phyloP scores from a whole-genome alignment of 2,329 filamentous ascomycete species.

The Fusarium sacchari region DNA sequence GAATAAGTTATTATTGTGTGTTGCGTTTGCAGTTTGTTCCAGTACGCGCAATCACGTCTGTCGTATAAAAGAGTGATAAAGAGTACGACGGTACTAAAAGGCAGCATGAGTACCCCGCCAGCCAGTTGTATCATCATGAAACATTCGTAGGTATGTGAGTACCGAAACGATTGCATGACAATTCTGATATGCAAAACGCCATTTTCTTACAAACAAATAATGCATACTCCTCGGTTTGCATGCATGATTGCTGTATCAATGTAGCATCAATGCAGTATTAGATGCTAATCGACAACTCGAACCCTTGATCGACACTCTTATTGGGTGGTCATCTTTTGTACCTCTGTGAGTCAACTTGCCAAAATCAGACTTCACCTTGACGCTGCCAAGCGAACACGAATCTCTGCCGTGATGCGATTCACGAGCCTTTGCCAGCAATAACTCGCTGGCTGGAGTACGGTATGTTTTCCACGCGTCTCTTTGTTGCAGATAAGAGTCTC shows the following conservation, averaged over 20 bases:
- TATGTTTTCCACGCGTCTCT: not conserved
- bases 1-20: not conserved
- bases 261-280: conserved; percentile 18
- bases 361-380: conserved; percentile 29
- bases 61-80: conserved; percentile 9
- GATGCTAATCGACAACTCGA: conserved; percentile 19
- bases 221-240: conserved; percentile 24
- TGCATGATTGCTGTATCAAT: conserved; percentile 22
- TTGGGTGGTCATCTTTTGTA: conserved; percentile 28
- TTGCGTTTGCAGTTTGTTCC: conserved; percentile 1
- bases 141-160: conserved; percentile 1
- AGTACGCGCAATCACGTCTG: not conserved
- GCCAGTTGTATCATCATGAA: conserved; percentile 27
- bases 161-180: conserved; percentile 16
- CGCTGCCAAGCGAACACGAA: conserved; percentile 11
- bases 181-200: conserved; percentile 29
- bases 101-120: conserved; percentile 7
- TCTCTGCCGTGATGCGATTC: conserved; percentile 13
- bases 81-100: no score
- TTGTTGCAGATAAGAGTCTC: not conserved
- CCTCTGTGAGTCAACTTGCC: conserved; percentile 27
- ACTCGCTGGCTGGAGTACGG: not conserved
- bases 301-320: conserved; percentile 25
- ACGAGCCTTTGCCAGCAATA: conserved; percentile 6
- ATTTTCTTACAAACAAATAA: conserved; percentile 19